Evolutionary conservation across 1,284 basidiomycete species (phyloP).

Genomic region (Retiboletus flavoniger): DNA sequence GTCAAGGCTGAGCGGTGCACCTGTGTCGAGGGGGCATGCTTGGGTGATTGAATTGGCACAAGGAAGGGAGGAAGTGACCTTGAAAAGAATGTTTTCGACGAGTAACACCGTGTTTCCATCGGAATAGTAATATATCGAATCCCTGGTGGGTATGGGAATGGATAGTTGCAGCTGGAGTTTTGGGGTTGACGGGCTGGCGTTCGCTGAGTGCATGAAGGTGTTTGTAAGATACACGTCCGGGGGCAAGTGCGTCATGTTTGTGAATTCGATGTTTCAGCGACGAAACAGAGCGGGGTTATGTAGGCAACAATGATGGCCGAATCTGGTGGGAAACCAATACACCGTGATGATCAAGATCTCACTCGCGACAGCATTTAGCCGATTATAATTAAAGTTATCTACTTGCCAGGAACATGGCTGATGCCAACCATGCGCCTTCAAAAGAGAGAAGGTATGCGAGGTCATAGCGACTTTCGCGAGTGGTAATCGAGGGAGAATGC

Average conservation of each 20-base stretch:
- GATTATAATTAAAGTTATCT: slow-evolving; percentile 10
- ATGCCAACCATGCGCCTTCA: slow-evolving; percentile 2
- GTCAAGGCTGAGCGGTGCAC: slow-evolving; percentile 51
- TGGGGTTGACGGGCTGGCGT: slow-evolving; percentile 33
- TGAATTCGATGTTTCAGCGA: slow-evolving; percentile 8
- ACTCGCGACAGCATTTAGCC: background rate
- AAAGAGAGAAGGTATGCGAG: slow-evolving; percentile 8
- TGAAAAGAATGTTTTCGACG: slow-evolving; percentile 49
- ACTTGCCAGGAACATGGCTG: slow-evolving; percentile 2
- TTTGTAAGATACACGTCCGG: slow-evolving; percentile 34
- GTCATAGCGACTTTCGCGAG: slow-evolving; percentile 6
- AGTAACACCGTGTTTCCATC: slow-evolving; percentile 49
- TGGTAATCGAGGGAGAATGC: slow-evolving; percentile 9
- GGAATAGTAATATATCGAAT: slow-evolving; percentile 33
- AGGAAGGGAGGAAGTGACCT: slow-evolving; percentile 33
- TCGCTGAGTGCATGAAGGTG: slow-evolving; percentile 35
- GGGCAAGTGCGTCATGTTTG: slow-evolving; percentile 31
- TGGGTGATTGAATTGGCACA: slow-evolving; percentile 9
- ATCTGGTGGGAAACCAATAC: slow-evolving; percentile 22
- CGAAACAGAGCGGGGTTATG: slow-evolving; percentile 4
- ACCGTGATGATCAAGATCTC: slow-evolving; percentile 19
- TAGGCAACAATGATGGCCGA: slow-evolving; percentile 1
- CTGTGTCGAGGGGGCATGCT: slow-evolving; percentile 26
- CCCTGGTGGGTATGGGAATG: slow-evolving; percentile 34
- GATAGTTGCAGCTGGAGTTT: slow-evolving; percentile 36